A percentile compares a stretch with the other conserved stretches of the same genome.
These are phyloP conservation scores for Fusarium tuaranense DNA, from an alignment of 2,329 filamentous ascomycete species.

Conservation along the genomic window DNA sequence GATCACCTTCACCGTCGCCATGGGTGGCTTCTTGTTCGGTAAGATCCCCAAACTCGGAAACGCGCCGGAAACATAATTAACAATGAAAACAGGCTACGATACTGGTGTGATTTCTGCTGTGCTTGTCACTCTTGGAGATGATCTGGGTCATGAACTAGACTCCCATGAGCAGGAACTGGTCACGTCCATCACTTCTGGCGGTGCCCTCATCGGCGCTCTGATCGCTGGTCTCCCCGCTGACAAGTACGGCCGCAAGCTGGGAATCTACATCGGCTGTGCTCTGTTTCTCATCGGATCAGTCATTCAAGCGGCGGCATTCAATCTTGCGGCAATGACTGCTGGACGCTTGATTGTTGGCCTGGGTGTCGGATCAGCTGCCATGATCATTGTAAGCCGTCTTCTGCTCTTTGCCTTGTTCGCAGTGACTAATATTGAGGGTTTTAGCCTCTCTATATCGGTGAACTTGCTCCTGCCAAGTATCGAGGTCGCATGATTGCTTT, in stretches of 20 bases:
- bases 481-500: conserved; percentile 61
- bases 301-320: conserved; percentile 39
- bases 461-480: conserved; percentile 61
- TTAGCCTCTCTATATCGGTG: conserved; percentile 56
- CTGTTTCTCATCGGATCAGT: conserved; percentile 39
- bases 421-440: not conserved
- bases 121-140: conserved; percentile 38
- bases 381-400: conserved; percentile 48
- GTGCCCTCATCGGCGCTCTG: conserved; percentile 41
- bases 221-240: conserved; percentile 41
- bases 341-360: conserved; percentile 59
- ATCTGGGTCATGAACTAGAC: conserved; percentile 53
- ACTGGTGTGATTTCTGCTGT: conserved; percentile 54
- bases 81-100: conserved; percentile 25
- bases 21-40: conserved; percentile 52
- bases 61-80: not conserved
- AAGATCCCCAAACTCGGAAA: not conserved
- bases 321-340: conserved; percentile 42
- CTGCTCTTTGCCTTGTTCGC: accelerated
- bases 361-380: conserved; percentile 59
- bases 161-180: conserved; percentile 61
- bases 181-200: conserved; percentile 61
- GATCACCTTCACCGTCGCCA: conserved; percentile 39
- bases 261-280: conserved; percentile 39
- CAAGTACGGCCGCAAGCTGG: conserved; percentile 39